Base-by-base conservation (phyloP, 2,329 filamentous ascomycete genomes). In the Nemania sp. region DNA sequence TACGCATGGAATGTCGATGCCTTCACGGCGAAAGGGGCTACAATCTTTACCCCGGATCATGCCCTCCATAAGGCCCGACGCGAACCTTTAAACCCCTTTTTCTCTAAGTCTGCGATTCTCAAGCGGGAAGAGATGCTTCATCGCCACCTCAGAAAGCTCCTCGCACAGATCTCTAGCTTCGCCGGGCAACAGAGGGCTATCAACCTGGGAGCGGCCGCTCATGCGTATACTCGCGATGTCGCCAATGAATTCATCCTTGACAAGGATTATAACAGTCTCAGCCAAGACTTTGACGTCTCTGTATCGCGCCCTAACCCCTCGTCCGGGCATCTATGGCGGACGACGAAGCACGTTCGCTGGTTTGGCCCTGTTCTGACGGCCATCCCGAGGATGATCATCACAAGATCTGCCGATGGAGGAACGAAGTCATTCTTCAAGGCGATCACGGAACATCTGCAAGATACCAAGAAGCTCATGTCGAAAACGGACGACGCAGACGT, bases 51-150 rank as follows among this genome's bases (percentile, higher is more conserved):
- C 3, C 2, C 39, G 5, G 36, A 53, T 22, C 55, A 60, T 17
- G 31, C 22, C 2, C 14, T 55, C 5, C 61, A 64, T 28, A 58
- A 59, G 23, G 48, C 54, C 5, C 51, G 54, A 5, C 61, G 61
- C 7, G 42, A 49, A 15, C 43, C 56, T 2, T 14, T 65, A 9
- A 60, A 47, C 28, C 60, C 55, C 5, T 54, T 60, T 19, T 65
- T 63, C 34, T 62, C 61, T 0, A 57, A 60, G 12, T n/a, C 40
- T 6, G 52, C 36, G 2, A 43, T 64, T 2, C 1, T 6, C 14
- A 22, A 3, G 6, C 36, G 31, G 1, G 37, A 57, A 36, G 57
- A 54, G 1, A 30, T 54, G 19, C 41, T 57, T 8, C 8, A 44
- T 1, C 12, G 33, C 6, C n/a, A 56, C 36, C 6, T 56, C 6